phyloP scores from a whole-genome alignment of 371 early-diverging fungal species.

The Mucor plumbeus region DNA sequence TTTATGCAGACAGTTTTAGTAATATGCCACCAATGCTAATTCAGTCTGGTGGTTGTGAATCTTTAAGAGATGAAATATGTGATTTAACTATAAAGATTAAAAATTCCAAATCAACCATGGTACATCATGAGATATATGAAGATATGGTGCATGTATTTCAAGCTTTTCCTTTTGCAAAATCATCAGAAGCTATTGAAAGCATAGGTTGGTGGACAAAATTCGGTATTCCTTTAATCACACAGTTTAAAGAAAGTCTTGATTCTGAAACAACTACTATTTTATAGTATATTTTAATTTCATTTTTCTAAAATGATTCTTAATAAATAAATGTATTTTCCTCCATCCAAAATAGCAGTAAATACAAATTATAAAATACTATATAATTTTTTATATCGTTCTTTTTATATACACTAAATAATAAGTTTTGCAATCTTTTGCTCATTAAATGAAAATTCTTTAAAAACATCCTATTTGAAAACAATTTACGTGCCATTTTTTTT shows the following conservation, averaged over 20 bases:
- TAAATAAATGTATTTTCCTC: too few relatives aligned
- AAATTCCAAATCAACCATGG: conserved; percentile 34
- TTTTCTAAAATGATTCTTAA: too few relatives aligned
- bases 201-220: conserved; percentile 45
- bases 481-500: too few relatives aligned
- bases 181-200: conserved; percentile 51
- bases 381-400: too few relatives aligned
- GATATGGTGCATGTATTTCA: conserved; percentile 68
- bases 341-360: too few relatives aligned
- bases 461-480: too few relatives aligned
- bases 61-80: conserved; percentile 61
- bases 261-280: not conserved
- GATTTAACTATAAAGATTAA: conserved; percentile 33
- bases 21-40: conserved; percentile 61
- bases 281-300: too few relatives aligned
- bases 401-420: too few relatives aligned
- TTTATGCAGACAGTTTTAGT: conserved; percentile 50
- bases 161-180: conserved; percentile 55
- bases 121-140: conserved; percentile 48
- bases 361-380: too few relatives aligned
- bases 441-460: too few relatives aligned
- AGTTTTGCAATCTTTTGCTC: too few relatives aligned
- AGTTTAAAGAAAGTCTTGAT: conserved; percentile 22
- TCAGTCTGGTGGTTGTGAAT: conserved; percentile 65
- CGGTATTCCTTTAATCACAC: conserved; percentile 35